phyloP scores from a whole-genome alignment of 768 basidiomycete species.

The Trametes punicea region DNA sequence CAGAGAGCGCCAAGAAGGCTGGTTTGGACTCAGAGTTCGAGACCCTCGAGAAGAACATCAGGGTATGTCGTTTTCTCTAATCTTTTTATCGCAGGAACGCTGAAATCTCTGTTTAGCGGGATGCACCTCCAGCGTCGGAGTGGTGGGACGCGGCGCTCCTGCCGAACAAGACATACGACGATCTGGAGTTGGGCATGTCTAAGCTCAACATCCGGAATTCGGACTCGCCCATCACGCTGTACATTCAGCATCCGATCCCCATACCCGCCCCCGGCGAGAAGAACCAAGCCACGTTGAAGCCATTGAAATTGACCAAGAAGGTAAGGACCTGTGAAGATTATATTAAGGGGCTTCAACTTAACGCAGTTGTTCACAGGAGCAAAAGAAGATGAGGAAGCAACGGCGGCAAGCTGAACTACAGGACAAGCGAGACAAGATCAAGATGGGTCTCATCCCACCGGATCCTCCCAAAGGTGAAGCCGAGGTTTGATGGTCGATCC shows the following conservation, averaged over 20 bases:
- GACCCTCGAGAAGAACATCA: constrained; percentile 84
- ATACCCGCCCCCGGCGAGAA: constrained; percentile 91
- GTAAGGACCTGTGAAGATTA: constrained; percentile 35
- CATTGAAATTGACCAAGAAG: constrained; percentile 92
- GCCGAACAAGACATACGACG: constrained; percentile 76
- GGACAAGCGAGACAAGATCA: constrained; percentile 91
- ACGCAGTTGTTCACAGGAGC: constrained; percentile 56
- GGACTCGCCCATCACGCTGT: constrained; percentile 79
- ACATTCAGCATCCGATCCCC: constrained; percentile 96
- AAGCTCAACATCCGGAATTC: constrained; percentile 60
- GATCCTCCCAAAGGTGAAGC: constrained; percentile 88
- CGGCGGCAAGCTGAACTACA: constrained; percentile 83
- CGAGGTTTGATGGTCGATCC: neutral
- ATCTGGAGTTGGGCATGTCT: constrained; percentile 56
- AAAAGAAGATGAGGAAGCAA: constrained; percentile 96
- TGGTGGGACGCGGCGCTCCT: constrained; percentile 97
- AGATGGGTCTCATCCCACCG: constrained; percentile 94
- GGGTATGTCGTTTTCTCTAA: constrained; percentile 44
- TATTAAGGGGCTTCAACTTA: too few relatives aligned
- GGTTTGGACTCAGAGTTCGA: constrained; percentile 93
- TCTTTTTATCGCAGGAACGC: neutral
- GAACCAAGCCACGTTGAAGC: constrained; percentile 72
- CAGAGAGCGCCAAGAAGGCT: constrained; percentile 88
- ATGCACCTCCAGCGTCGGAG: constrained; percentile 84
- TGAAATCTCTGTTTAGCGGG: constrained; percentile 46